phyloP scores from a whole-genome alignment of 1,284 basidiomycete species.

The Ustilago bromivora region DNA sequence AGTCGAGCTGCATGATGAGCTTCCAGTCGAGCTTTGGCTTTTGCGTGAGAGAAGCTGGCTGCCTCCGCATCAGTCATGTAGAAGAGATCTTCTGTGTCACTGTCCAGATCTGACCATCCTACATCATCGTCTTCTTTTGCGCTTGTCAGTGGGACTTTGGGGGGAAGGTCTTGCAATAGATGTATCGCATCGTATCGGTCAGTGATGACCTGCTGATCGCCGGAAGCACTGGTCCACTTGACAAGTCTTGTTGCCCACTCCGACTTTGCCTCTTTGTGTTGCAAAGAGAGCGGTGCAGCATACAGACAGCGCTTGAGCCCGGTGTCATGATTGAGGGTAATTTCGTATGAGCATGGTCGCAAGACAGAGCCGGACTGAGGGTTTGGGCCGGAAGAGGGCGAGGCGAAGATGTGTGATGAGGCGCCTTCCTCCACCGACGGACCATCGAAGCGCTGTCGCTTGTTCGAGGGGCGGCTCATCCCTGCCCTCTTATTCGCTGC shows the following conservation, averaged over 20 bases:
- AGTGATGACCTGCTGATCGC: not conserved
- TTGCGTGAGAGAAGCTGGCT: constrained; percentile 4
- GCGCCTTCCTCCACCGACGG: not conserved
- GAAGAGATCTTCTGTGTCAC: constrained; percentile 41
- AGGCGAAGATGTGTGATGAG: constrained; percentile 21
- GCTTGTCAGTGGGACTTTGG: not conserved
- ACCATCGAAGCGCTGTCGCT: constrained; percentile 11
- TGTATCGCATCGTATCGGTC: constrained; percentile 40
- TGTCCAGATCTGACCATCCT: constrained; percentile 39
- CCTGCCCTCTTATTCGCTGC: not conserved
- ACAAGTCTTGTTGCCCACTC: constrained; percentile 7
- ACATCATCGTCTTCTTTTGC: constrained; percentile 3
- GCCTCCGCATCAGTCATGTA: constrained; percentile 31
- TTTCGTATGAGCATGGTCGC: constrained; percentile 24
- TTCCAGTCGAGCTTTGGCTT: constrained; percentile 13
- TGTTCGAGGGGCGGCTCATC: constrained; percentile 15
- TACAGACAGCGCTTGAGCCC: constrained; percentile 18
- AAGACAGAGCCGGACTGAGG: not conserved
- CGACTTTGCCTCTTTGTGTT: not conserved
- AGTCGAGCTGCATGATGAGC: constrained; percentile 11
- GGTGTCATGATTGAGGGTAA: constrained; percentile 24
- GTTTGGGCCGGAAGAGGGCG: not conserved
- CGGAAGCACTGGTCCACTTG: constrained; percentile 27
- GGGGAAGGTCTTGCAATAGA: constrained; percentile 18
- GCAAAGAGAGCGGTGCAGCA: not conserved